Evolutionary conservation across 208 protist genomes (phyloP), one percentile per base, ranked within the genome.

Genomic region (Strigomonas culicis): DNA sequence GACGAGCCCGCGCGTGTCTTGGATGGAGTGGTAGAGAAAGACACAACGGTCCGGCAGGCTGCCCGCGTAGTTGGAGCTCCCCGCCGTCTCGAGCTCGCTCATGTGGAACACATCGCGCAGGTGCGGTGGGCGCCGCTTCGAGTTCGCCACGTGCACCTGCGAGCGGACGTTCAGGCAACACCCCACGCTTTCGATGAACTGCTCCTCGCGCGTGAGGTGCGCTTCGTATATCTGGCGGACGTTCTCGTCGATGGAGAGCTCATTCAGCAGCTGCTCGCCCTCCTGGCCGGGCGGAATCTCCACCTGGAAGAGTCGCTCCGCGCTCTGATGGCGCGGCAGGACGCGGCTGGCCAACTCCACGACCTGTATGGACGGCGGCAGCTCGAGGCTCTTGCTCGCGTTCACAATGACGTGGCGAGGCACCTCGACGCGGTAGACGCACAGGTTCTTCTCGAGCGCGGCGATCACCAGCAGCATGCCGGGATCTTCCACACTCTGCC

Each of bases 141-240:
- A 32, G 59, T 85, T 77, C 50, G 55, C 74, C 36, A 96, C 62
- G 75, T 96, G 84, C 11, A 68, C 41, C 27, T 52, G 66, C 15
- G 78, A 44, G 34, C 84, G 66, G 8, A 96, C 86, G 4, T 63
- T 67, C 28, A 72, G 72, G 44, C 82, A 89, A 66, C 86, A 93
- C 17, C 90, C 90, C 25, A 89, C 70, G 46, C 64, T 53, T 68
- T 86, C 82, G 24, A 92, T 76, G 21, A 92, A 78, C 4, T 44
- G 47, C 22, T 91, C 85, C 34, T 60, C 78, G 31, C 70, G 68
- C 4, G 80, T 77, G 63, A 87, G 70, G 64, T 90, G 74, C 39
- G 70, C 59, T 67, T 96, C 90, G 72, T 93, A 96, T 10, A 96
- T 64, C 17, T 83, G 70, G 25, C 74, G 71, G 25, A 96, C 79